phyloP scores from a whole-genome alignment of 345 rosid species.

The Excoecaria agallocha region DNA sequence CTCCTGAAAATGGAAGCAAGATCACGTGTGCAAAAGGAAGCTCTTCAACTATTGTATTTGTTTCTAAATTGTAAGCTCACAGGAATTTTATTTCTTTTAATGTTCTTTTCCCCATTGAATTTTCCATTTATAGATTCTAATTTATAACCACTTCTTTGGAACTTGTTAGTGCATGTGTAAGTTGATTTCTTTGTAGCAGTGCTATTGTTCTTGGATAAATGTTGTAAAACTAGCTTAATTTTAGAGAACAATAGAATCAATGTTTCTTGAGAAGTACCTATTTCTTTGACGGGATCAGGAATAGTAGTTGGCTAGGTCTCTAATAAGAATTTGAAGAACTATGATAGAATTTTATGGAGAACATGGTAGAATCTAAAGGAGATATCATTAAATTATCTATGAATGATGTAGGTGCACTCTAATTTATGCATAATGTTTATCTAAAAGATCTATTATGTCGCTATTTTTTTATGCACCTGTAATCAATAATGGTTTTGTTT shows the following conservation, averaged over 20 bases:
- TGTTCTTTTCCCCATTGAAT: not conserved
- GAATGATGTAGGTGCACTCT: no score
- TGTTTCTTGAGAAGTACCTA: not conserved
- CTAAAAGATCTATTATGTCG: no score
- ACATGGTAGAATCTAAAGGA: not conserved
- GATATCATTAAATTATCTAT: not conserved
- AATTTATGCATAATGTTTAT: no score
- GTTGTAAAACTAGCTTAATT: not conserved
- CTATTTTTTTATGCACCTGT: not conserved
- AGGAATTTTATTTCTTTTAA: constrained; percentile 7
- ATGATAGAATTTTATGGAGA: not conserved
- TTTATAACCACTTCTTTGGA: not conserved
- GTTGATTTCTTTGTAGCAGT: not conserved
- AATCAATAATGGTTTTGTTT: not conserved
- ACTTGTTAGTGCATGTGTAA: not conserved
- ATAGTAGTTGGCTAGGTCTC: no score
- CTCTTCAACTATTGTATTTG: constrained; percentile 56
- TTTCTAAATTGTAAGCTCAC: constrained; percentile 66
- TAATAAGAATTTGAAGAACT: not conserved
- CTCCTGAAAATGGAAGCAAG: no score
- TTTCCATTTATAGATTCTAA: not conserved
- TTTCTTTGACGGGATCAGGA: not conserved
- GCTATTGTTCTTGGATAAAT: not conserved
- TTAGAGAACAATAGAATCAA: not conserved
- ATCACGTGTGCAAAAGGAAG: no score